A percentile compares a stretch with the other conserved stretches of the same genome.
These are phyloP conservation scores for Populus davidiana DNA, from an alignment of 345 rosid genomes.

Conservation along the genomic window DNA sequence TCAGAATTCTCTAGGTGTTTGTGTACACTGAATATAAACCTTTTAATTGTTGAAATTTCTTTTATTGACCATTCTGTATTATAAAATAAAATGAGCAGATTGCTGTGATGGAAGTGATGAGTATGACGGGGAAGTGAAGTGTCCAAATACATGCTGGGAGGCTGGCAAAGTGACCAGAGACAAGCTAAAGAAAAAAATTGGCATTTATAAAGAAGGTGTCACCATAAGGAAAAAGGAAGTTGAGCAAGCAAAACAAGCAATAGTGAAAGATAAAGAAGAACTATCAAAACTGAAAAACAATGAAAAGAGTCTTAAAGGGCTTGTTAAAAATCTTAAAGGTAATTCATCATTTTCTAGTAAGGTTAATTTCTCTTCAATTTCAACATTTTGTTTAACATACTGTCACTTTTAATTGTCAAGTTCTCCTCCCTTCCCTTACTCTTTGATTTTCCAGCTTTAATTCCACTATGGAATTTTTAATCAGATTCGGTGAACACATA, in stretches of 20 bases:
- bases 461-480: not conserved
- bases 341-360: not conserved
- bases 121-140: slow-evolving; percentile 65
- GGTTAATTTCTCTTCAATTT: not conserved
- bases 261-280: slow-evolving; percentile 72
- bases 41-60: not conserved
- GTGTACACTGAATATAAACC: not conserved
- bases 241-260: slow-evolving; percentile 50
- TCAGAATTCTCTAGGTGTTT: not conserved
- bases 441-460: not conserved
- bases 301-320: slow-evolving; percentile 68
- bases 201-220: slow-evolving; percentile 61
- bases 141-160: slow-evolving; percentile 85
- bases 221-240: slow-evolving; percentile 47
- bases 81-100: slow-evolving; percentile 45
- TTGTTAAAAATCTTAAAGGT: slow-evolving; percentile 85
- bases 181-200: slow-evolving; percentile 61
- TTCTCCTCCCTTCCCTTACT: not conserved
- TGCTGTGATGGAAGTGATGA: slow-evolving; percentile 99
- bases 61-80: not conserved
- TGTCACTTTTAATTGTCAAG: not conserved
- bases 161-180: slow-evolving; percentile 82
- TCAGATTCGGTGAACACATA: not conserved
- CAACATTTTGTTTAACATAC: not conserved
- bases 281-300: slow-evolving; percentile 60